These are phyloP conservation scores for Candida sakaeoensis DNA, from an alignment of 805 yeast species.

Conservation along the genomic window DNA sequence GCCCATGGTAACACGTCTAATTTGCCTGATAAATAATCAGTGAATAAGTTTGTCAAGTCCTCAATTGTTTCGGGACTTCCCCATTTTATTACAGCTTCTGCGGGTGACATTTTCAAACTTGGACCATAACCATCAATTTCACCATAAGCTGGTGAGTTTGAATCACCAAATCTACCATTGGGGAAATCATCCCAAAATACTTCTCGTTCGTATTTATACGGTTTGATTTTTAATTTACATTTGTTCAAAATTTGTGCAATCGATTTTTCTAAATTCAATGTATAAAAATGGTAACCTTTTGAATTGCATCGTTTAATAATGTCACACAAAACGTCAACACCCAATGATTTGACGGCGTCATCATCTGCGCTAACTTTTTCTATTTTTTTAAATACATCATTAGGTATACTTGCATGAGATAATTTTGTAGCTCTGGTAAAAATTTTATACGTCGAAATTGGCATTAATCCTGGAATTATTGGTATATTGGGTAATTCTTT, in stretches of 20 bases:
- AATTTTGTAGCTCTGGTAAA: constrained; percentile 86
- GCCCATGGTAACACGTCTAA: constrained; percentile 88
- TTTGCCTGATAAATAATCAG: constrained; percentile 68
- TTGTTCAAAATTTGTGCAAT: constrained; percentile 69
- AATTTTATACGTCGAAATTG: constrained; percentile 77
- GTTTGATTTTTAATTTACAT: constrained; percentile 37
- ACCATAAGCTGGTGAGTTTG: constrained; percentile 95
- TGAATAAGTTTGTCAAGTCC: constrained; percentile 67
- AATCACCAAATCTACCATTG: constrained; percentile 93
- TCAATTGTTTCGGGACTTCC: constrained; percentile 60
- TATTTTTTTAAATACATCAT: constrained; percentile 46
- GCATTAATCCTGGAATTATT: constrained; percentile 87
- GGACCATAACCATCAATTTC: constrained; percentile 98
- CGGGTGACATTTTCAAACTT: constrained; percentile 63
- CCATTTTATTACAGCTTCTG: constrained; percentile 72
- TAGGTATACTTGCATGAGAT: constrained; percentile 82
- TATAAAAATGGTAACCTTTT: constrained; percentile 88
- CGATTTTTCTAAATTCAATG: constrained; percentile 88
- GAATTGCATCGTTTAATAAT: constrained; percentile 52
- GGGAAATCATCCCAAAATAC: constrained; percentile 98
- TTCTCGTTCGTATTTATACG: constrained; percentile 51
- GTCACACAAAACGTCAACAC: constrained; percentile 68
- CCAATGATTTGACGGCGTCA: constrained; percentile 74
- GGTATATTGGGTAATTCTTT: constrained; percentile 45
- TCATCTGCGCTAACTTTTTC: constrained; percentile 60